A percentile compares a stretch with the other conserved stretches of the same genome.
These are phyloP conservation scores for Nitzschia sp. DNA, from an alignment of 108 stramenopile species.

Conservation along the genomic window DNA sequence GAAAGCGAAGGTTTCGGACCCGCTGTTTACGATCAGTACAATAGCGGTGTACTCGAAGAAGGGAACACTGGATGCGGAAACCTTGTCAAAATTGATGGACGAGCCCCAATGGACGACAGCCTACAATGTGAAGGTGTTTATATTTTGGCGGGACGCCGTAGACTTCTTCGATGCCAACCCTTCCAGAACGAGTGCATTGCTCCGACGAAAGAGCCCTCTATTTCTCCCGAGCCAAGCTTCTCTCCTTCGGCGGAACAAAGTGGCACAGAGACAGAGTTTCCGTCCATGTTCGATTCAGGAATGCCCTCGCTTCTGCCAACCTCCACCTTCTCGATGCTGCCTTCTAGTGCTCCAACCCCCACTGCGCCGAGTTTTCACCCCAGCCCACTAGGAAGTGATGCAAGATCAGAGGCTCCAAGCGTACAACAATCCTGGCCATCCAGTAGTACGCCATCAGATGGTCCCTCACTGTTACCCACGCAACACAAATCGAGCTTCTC, in stretches of 20 bases:
- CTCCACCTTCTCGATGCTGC: not conserved
- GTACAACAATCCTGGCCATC: not conserved
- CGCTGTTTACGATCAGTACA: constrained; percentile 27
- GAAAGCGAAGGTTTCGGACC: constrained; percentile 14
- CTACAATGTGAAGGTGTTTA: constrained; percentile 20
- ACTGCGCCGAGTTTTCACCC: too few species aligned
- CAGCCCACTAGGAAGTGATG: too few species aligned
- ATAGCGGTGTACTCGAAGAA: not conserved
- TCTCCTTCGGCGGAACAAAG: not conserved
- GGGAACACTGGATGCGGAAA: constrained; percentile 33
- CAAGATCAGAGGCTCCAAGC: not conserved
- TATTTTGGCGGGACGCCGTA: not conserved
- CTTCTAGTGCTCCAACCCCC: too few species aligned
- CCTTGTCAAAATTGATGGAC: not conserved
- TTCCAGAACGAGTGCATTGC: constrained; percentile 19
- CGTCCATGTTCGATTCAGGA: too few species aligned
- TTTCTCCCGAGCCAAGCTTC: not conserved
- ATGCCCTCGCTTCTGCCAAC: not conserved
- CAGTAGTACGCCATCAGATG: too few species aligned
- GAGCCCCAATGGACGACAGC: not conserved
- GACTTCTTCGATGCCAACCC: not conserved
- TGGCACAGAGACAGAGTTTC: not conserved
- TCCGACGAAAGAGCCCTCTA: not conserved
- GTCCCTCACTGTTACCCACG: too few species aligned
- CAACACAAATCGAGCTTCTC: too few species aligned